These are phyloP conservation scores for Phalaenopsis aphrodite DNA, from an alignment of 106 monocot genomes.

Conservation along the genomic window DNA sequence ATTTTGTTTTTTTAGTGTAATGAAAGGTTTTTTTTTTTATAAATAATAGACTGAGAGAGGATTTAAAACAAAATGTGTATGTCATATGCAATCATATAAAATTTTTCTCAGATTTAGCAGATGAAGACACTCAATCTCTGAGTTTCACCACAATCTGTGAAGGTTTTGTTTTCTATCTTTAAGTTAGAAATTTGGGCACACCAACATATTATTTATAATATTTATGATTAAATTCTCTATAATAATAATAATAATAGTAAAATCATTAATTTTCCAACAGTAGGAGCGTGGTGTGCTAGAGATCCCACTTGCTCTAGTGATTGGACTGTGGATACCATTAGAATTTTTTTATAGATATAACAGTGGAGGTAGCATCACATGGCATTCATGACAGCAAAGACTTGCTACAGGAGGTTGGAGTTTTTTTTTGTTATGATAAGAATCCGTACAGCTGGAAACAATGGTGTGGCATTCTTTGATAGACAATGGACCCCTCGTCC, in stretches of 20 bases:
- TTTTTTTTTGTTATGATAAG: slow-evolving; percentile 3
- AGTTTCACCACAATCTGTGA: too few relatives aligned
- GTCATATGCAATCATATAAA: too few relatives aligned
- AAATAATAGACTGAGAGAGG: background rate
- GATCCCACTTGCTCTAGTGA: background rate
- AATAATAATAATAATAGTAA: too few relatives aligned
- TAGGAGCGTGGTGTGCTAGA: too few relatives aligned
- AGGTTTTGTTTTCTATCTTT: too few relatives aligned
- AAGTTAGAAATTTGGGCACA: too few relatives aligned
- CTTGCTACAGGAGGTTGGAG: background rate
- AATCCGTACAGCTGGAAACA: slow-evolving; percentile 4
- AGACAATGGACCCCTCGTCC: background rate
- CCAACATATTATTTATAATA: too few relatives aligned
- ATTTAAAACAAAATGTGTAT: too few relatives aligned
- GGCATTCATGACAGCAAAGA: background rate
- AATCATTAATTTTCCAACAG: too few relatives aligned
- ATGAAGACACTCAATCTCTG: too few relatives aligned
- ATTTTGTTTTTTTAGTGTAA: background rate
- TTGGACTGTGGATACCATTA: background rate
- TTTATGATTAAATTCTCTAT: too few relatives aligned
- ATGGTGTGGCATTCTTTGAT: background rate
- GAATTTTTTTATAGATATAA: background rate
- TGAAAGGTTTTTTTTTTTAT: background rate
- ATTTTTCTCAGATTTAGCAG: too few relatives aligned
- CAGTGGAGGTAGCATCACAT: background rate